Evolutionary conservation across 192 early-diverging fungal species (phyloP).

Genomic region (Chytriomyces sp.): DNA sequence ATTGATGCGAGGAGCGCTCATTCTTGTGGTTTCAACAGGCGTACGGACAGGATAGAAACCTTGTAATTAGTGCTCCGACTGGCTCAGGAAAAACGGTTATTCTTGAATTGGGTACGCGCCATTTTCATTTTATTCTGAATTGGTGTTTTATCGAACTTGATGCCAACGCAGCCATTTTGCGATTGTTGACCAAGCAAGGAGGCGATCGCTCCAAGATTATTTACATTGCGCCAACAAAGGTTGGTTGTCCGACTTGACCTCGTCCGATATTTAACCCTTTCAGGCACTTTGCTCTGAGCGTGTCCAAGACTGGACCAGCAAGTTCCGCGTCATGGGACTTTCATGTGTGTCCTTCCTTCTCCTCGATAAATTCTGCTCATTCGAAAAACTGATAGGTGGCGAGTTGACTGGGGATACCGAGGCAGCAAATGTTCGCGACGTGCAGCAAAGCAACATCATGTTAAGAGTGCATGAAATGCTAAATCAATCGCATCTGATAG

Average conservation of each 20-base stretch:
- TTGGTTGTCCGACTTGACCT: not conserved
- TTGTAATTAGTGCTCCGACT: constrained; percentile 60
- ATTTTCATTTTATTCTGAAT: not conserved
- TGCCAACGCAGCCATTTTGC: constrained; percentile 36
- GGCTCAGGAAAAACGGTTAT: constrained; percentile 70
- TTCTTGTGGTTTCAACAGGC: constrained; percentile 21
- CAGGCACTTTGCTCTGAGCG: constrained; percentile 67
- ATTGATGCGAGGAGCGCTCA: constrained; percentile 29
- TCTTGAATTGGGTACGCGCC: constrained; percentile 61
- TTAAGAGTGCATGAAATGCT: too few relatives aligned
- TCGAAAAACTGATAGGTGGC: constrained; percentile 40
- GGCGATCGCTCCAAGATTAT: constrained; percentile 52
- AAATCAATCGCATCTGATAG: not conserved
- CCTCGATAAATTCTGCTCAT: too few relatives aligned
- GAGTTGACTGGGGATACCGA: constrained; percentile 72
- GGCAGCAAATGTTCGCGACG: constrained; percentile 37
- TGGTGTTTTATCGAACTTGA: not conserved
- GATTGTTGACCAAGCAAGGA: constrained; percentile 26
- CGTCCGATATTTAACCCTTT: not conserved
- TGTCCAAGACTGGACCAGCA: constrained; percentile 59
- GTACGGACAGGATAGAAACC: constrained; percentile 38
- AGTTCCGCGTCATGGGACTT: constrained; percentile 55
- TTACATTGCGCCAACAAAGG: constrained; percentile 70
- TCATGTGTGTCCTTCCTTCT: constrained; percentile 41
- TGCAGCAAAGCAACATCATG: constrained; percentile 54